These are phyloP conservation scores for Elaeis guineensis DNA, from an alignment of 176 grass and related monocot genomes.

Conservation along the genomic window DNA sequence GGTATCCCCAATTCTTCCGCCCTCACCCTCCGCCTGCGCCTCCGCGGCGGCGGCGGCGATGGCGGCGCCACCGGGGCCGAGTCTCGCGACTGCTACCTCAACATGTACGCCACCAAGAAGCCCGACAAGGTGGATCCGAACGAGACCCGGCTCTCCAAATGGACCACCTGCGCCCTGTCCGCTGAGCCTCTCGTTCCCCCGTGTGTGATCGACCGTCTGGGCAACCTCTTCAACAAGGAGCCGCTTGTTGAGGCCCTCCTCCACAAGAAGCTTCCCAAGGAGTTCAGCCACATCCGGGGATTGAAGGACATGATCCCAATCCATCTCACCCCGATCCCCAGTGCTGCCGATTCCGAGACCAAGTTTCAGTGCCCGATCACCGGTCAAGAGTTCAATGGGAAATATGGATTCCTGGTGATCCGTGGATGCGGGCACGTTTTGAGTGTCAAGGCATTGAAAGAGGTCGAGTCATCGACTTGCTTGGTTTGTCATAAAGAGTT, in stretches of 20 bases:
- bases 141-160: constrained; percentile 75
- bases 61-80: constrained; percentile 88
- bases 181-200: constrained; percentile 62
- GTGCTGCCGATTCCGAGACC: constrained; percentile 27
- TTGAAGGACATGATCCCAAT: constrained; percentile 88
- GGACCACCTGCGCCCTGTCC: constrained; percentile 83
- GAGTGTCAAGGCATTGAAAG: constrained; percentile 74
- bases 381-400: constrained; percentile 72
- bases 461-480: constrained; percentile 64
- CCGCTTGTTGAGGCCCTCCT: constrained; percentile 78
- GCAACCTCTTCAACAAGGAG: constrained; percentile 91
- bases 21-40: constrained; percentile 39
- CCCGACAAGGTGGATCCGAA: constrained; percentile 95
- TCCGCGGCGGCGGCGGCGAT: constrained; percentile 75
- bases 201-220: constrained; percentile 61
- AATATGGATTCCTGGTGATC: constrained; percentile 63
- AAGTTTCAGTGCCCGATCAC: constrained; percentile 79
- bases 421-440: constrained; percentile 68
- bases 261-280: constrained; percentile 76
- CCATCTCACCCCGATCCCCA: constrained; percentile 40
- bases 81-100: constrained; percentile 98
- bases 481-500: constrained; percentile 88
- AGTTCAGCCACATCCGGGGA: constrained; percentile 55
- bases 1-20: constrained; percentile 14
- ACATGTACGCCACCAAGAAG: constrained; percentile 87